A percentile compares a stretch with the other conserved stretches of the same genome.
These are phyloP conservation scores for Cenchrus americanus DNA, from an alignment of 176 grass and related monocot species.

Conservation along the genomic window DNA sequence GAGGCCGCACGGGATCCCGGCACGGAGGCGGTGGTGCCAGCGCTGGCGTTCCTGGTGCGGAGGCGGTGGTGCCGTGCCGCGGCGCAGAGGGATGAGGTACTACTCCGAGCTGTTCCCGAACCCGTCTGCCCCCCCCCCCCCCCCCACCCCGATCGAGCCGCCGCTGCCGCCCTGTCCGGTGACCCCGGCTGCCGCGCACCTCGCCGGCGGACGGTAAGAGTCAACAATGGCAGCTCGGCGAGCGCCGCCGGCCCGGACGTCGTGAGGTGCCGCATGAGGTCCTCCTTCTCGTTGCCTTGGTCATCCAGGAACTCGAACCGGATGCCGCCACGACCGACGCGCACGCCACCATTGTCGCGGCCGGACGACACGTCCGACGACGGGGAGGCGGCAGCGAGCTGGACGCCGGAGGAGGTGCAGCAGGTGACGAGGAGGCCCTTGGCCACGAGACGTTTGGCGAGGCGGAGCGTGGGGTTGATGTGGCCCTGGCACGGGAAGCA, in stretches of 20 bases:
- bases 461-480: conserved; percentile 16
- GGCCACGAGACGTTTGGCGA: not conserved
- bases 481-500: not conserved
- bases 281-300: not conserved
- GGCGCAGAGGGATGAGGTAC: too few species aligned
- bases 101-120: too few species aligned
- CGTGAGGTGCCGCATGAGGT: not conserved
- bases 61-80: too few species aligned
- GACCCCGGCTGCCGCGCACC: too few species aligned
- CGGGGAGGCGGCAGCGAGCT: conserved; percentile 9
- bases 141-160: too few species aligned
- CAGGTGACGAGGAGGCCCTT: conserved; percentile 14
- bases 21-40: too few species aligned
- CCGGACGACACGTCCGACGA: not conserved
- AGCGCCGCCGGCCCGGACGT: not conserved
- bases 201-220: too few species aligned
- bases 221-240: not conserved
- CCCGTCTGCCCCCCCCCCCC: too few species aligned
- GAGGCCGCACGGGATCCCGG: too few species aligned
- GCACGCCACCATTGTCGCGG: conserved; percentile 1
- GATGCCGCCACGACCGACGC: not conserved
- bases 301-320: not conserved
- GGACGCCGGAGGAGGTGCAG: not conserved
- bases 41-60: too few species aligned
- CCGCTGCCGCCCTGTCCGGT: too few species aligned